Evolutionary conservation across 768 basidiomycete genomes (phyloP).

Genomic region (Astraeus odoratus): DNA sequence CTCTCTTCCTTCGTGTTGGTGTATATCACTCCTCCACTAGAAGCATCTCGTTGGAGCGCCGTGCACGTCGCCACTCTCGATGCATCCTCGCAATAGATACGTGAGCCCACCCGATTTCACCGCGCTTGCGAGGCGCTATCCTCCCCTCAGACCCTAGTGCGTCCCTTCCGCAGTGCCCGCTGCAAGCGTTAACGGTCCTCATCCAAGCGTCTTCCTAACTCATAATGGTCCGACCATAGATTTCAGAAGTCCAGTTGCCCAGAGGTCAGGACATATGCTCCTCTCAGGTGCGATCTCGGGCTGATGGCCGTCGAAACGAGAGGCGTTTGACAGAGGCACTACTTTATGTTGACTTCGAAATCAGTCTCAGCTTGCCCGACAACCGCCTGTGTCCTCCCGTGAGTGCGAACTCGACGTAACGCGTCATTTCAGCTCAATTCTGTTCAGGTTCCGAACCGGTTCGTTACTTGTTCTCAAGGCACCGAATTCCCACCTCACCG

Average conservation of each 20-base stretch:
- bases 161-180: conserved; percentile 10
- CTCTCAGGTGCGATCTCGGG: neutral
- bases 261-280: conserved; percentile 41
- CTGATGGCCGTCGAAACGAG: conserved; percentile 9
- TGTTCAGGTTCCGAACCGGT: conserved; percentile 68
- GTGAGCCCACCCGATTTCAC: conserved; percentile 48
- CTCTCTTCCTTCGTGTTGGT: neutral
- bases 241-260: conserved; percentile 65
- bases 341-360: conserved; percentile 63
- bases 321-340: conserved; percentile 79
- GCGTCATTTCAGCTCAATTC: neutral
- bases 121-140: conserved; percentile 48
- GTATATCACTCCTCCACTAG: neutral
- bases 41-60: neutral
- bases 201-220: conserved; percentile 21
- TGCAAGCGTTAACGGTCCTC: conserved; percentile 5
- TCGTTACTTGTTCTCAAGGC: neutral
- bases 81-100: conserved; percentile 35
- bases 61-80: neutral
- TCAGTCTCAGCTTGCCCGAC: conserved; percentile 54
- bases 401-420: conserved; percentile 18
- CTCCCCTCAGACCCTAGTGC: conserved; percentile 49
- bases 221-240: conserved; percentile 46
- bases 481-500: neutral
- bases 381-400: conserved; percentile 88